These are phyloP conservation scores for Ceratobasidium sp. DNA, from an alignment of 1,284 basidiomycete species.

Conservation along the genomic window DNA sequence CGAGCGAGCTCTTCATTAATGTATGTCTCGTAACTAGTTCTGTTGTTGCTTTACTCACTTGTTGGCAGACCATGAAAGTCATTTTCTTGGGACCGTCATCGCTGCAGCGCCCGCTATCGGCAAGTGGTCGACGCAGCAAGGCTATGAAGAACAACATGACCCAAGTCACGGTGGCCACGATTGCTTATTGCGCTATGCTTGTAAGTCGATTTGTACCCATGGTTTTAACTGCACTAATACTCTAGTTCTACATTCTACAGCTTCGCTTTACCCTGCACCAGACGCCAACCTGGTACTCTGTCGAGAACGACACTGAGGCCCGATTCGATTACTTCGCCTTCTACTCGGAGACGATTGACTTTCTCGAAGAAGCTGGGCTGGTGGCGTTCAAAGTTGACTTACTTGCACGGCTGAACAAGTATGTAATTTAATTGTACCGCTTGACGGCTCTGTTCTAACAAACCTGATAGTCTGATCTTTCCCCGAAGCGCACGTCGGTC, in stretches of 20 bases:
- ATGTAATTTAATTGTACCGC: too few relatives aligned
- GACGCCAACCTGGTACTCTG: too few relatives aligned
- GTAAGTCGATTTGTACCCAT: too few relatives aligned
- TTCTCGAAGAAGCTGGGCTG: too few relatives aligned
- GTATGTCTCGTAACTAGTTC: not conserved
- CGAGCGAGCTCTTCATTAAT: constrained; percentile 2
- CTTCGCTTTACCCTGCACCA: not conserved
- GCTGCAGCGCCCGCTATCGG: not conserved
- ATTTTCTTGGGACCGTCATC: not conserved
- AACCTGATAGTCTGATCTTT: too few relatives aligned
- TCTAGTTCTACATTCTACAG: not conserved
- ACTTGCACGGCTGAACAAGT: too few relatives aligned
- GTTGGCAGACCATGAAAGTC: not conserved
- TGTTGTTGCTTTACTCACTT: not conserved
- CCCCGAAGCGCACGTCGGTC: too few relatives aligned
- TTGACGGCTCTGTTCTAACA: too few relatives aligned
- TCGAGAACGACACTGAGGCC: too few relatives aligned
- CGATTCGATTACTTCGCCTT: too few relatives aligned
- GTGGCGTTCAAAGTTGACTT: too few relatives aligned
- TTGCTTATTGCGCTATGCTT: not conserved
- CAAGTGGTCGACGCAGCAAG: not conserved
- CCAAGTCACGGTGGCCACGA: not conserved
- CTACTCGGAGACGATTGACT: too few relatives aligned
- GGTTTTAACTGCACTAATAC: not conserved
- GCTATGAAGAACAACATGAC: not conserved